These are phyloP conservation scores for Ustilago crameri DNA, from an alignment of 1,284 basidiomycete genomes.

Conservation along the genomic window DNA sequence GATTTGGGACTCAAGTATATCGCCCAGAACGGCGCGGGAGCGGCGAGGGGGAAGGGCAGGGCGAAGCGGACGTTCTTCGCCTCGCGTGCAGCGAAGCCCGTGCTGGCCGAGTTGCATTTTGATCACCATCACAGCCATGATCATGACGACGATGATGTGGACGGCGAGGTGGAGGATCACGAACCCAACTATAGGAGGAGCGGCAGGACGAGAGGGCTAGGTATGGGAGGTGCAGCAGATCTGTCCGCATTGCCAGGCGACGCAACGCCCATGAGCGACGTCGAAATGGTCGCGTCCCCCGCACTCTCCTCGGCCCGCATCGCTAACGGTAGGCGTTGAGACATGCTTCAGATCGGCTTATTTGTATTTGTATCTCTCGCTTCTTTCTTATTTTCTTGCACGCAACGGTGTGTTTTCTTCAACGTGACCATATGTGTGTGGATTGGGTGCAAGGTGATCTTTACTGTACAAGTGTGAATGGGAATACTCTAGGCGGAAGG, in stretches of 20 bases:
- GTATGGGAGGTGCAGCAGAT: background rate
- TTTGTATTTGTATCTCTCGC: constrained; percentile 18
- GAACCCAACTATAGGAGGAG: constrained; percentile 9
- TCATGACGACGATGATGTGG: constrained; percentile 19
- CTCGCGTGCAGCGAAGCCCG: constrained; percentile 44
- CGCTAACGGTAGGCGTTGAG: constrained; percentile 23
- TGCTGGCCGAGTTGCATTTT: constrained; percentile 36
- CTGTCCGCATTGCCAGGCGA: constrained; percentile 17
- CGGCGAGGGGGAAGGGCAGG: constrained; percentile 33
- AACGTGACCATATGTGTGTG: too few relatives aligned
- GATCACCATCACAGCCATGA: constrained; percentile 27
- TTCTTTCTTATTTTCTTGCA: too few relatives aligned
- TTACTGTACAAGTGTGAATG: background rate
- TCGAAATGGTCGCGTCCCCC: constrained; percentile 45
- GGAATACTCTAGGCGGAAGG: too few relatives aligned
- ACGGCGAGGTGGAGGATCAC: constrained; percentile 2
- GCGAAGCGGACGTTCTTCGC: constrained; percentile 55
- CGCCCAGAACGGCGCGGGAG: constrained; percentile 34
- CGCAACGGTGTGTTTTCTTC: too few relatives aligned
- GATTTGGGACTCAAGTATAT: constrained; percentile 45
- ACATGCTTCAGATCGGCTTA: background rate
- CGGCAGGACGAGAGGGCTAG: constrained; percentile 4
- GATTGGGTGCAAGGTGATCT: too few relatives aligned
- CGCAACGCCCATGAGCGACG: constrained; percentile 36
- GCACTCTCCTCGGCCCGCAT: constrained; percentile 18